Evolutionary conservation across 78 protist species (phyloP), one percentile per base, ranked within the genome.

Genomic region (Dictyostelium purpureum): DNA sequence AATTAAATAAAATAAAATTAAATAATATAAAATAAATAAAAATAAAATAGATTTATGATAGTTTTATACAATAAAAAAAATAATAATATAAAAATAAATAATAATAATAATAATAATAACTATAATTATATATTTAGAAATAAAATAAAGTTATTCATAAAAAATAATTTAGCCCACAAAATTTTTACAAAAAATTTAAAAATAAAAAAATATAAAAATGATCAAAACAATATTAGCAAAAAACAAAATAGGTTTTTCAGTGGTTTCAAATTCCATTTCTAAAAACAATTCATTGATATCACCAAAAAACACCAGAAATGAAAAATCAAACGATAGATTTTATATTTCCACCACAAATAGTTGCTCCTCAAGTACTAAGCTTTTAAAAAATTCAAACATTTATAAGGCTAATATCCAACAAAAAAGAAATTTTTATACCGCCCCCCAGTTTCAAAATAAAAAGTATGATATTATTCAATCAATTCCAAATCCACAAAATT

Each of bases 401-500:
- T n/a, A n/a, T n/a, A n/a, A n/a, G n/a, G n/a, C n/a, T n/a, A n/a
- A n/a, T n/a, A n/a, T n/a, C n/a, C n/a, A n/a, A n/a, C n/a, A n/a
- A n/a, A n/a, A n/a, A n/a, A n/a, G n/a, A n/a, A n/a, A n/a, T n/a
- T n/a, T n/a, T n/a, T n/a, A n/a, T n/a, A n/a, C n/a, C n/a, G n/a
- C n/a, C 33, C 71, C 71, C 26, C 71, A 69, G 33, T 40, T 40
- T 69, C 35, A 69, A n/a, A 42, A 69, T n/a, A 69, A 69, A 69
- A 42, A 10, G 18, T n/a, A 69, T 69, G 75, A 67, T 35, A 19
- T 69, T 40, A 40, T 42, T 11, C 76, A 69, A 69, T 69, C 76
- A 69, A 11, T 69, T 40, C 40, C 52, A 42, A 69, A 2, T n/a
- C 76, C 76, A 40, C n/a, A n/a, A 21, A 38, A 26, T 6, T 69